Base-by-base conservation (phyloP, 1,139 yeast genomes). In the Geotrichum europaeum region DNA sequence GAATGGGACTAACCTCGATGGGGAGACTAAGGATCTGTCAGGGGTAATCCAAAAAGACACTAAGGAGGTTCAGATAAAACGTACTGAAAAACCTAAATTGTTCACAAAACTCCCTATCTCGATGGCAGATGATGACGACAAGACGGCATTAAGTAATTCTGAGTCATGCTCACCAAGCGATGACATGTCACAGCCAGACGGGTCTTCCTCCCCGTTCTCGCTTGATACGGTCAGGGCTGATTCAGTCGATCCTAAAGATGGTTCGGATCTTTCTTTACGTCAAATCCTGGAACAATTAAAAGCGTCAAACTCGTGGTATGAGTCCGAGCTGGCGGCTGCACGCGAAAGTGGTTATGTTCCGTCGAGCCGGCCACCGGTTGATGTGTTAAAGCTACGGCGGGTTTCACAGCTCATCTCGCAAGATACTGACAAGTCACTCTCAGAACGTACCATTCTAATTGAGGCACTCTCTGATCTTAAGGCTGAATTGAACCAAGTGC, bases 301-400 rank as follows among this genome's bases (percentile, higher is more conserved):
- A 60, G 74, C 73, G 2, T 69, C 73, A 25, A 71, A 71, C 58
- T 67, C 73, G 1, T 71, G 74, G 74, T 71, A 71, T 57, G 74
- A 71, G 61, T 57, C 69, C 3, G 74, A 71, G 56, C 67, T 72
- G 34, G 66, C 71, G 2, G 66, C 69, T 30, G 74, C 74, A 3
- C 63, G 63, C 30, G 69, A 69, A 22, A 55, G 52, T 22, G 74
- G 74, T 1, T 71, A 64, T 56, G 65, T 71, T 24, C 71, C 73
- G 9, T 60, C 61, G 47, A 63, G 69, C 2, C 61, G 66, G 28
- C 72, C 73, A 6, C 73, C 73, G 6, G 72, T 68, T 1, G 71
- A 70, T 54, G 68, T 71, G 32, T 62, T 69, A 45, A 68, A 69
- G 60, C 62, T 69, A 49, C 66, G 73, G 32, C 62, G 73, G 15